Evolutionary conservation across 2,329 filamentous ascomycete genomes (phyloP).

Genomic region (Botryosphaeria dothidea): DNA sequence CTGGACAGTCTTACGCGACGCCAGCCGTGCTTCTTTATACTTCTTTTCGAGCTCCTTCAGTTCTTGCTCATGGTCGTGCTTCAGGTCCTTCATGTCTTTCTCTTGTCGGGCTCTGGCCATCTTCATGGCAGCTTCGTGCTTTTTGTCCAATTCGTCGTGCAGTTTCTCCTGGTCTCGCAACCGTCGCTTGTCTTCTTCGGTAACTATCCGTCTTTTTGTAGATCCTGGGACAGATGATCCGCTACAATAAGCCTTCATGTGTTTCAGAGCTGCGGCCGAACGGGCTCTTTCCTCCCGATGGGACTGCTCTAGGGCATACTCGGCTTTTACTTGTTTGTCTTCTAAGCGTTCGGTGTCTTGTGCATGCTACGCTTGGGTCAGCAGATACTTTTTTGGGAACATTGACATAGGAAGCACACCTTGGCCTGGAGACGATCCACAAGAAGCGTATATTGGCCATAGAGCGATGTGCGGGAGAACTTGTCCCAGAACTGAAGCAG

Average conservation of each 20-base stretch:
- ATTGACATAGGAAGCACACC: not conserved
- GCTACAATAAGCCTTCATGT: slow-evolving; percentile 51
- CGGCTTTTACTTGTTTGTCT: slow-evolving; percentile 45
- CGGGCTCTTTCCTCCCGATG: slow-evolving; percentile 46
- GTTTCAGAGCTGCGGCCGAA: slow-evolving; percentile 46
- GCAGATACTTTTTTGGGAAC: not conserved
- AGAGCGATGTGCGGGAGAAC: slow-evolving; percentile 14
- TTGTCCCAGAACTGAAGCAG: slow-evolving; percentile 9
- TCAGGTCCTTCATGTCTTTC: slow-evolving; percentile 32
- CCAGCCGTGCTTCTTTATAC: not conserved
- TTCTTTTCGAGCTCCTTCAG: not conserved
- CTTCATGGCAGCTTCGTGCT: slow-evolving; percentile 49
- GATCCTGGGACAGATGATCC: slow-evolving; percentile 28
- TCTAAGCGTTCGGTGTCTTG: slow-evolving; percentile 44
- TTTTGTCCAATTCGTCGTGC: slow-evolving; percentile 42
- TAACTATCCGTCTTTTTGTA: slow-evolving; percentile 36
- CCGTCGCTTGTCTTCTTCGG: slow-evolving; percentile 46
- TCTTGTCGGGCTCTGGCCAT: slow-evolving; percentile 49
- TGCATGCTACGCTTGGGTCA: slow-evolving; percentile 31
- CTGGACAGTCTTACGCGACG: not conserved
- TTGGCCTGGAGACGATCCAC: not conserved
- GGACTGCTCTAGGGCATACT: slow-evolving; percentile 42
- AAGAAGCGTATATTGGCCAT: not conserved
- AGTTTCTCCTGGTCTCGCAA: slow-evolving; percentile 42
- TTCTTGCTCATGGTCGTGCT: slow-evolving; percentile 5